Percentiles rank a stretch among this genome's conserved stretches.
Conservation (phyloP, 2,329 filamentous ascomycete species). For the Plectosphaerella cucumerina region DNA sequence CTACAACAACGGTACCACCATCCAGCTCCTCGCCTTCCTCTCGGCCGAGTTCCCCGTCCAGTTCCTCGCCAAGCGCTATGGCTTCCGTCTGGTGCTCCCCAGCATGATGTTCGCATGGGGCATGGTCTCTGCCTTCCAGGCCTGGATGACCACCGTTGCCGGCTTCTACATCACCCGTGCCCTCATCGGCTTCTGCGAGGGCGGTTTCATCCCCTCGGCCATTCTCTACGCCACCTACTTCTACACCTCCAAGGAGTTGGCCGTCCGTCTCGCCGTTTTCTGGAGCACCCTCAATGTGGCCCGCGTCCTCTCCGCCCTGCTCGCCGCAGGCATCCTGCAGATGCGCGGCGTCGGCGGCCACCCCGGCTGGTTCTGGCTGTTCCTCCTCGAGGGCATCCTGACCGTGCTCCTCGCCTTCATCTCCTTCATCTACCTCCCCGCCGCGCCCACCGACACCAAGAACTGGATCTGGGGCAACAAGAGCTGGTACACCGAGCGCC, state of each 20-base stretch:
- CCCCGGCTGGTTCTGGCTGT: slow-evolving; percentile 53
- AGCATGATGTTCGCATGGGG: slow-evolving; percentile 48
- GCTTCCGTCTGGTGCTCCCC: slow-evolving; percentile 52
- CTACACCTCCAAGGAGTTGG: slow-evolving; percentile 65
- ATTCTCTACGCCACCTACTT: slow-evolving; percentile 69
- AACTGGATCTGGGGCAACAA: slow-evolving; percentile 55
- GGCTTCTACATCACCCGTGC: slow-evolving; percentile 48
- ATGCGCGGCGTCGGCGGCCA: slow-evolving; percentile 43
- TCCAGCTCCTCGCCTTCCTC: slow-evolving; percentile 51
- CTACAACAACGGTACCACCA: slow-evolving; percentile 55
- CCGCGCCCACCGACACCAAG: slow-evolving; percentile 62
- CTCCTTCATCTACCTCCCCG: slow-evolving; percentile 56
- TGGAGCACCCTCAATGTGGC: slow-evolving; percentile 52
- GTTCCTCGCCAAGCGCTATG: slow-evolving; percentile 52
- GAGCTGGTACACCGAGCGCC: slow-evolving; percentile 61
- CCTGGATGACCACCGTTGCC: slow-evolving; percentile 42
- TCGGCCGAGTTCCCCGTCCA: slow-evolving; percentile 56
- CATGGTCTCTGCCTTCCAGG: slow-evolving; percentile 37
- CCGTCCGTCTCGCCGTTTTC: slow-evolving; percentile 63
- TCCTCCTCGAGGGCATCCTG: slow-evolving; percentile 34
- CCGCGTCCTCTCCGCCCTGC: slow-evolving; percentile 41
- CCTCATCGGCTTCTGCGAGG: slow-evolving; percentile 49
- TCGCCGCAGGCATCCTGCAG: slow-evolving; percentile 41
- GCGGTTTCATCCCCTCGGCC: slow-evolving; percentile 55
- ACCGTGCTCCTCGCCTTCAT: slow-evolving; percentile 49